A percentile compares a stretch with the other conserved stretches of the same genome.
phyloP scores from a whole-genome alignment of 2,329 filamentous ascomycete species.

The Scolecobasidium constrictum region DNA sequence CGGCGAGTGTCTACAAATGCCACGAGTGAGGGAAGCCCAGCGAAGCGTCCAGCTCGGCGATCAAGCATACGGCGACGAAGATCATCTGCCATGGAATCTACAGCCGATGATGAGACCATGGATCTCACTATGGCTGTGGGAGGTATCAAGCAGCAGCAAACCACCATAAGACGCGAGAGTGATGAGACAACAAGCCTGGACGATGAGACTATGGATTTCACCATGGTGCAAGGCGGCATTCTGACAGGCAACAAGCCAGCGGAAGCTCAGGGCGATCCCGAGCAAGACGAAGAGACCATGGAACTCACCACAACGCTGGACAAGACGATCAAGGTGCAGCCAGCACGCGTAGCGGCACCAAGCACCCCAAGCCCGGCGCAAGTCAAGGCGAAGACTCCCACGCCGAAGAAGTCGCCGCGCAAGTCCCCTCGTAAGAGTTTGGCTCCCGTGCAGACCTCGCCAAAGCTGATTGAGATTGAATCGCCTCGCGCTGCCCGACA shows the following conservation, averaged over 20 bases:
- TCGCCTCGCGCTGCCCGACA: neutral
- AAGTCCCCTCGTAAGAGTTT: slow-evolving; percentile 8
- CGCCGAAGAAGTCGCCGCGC: slow-evolving; percentile 6
- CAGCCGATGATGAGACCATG: slow-evolving; percentile 24
- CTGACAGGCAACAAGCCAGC: slow-evolving; percentile 13
- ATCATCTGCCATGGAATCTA: slow-evolving; percentile 6
- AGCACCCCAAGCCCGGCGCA: neutral
- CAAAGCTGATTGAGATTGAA: neutral
- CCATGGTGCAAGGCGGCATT: slow-evolving; percentile 26
- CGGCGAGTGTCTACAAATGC: slow-evolving; percentile 9
- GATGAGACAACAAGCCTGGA: slow-evolving; percentile 5
- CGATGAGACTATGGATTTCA: slow-evolving; percentile 29
- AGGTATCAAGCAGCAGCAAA: slow-evolving; percentile 19
- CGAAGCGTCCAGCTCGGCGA: slow-evolving; percentile 6
- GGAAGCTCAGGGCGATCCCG: neutral
- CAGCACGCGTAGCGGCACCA: slow-evolving; percentile 13
- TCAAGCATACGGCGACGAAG: slow-evolving; percentile 8
- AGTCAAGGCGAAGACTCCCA: slow-evolving; percentile 4
- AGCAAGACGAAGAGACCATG: slow-evolving; percentile 40
- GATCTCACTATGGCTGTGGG: slow-evolving; percentile 28
- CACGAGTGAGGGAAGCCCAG: slow-evolving; percentile 7
- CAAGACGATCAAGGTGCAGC: slow-evolving; percentile 33
- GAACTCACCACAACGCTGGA: slow-evolving; percentile 39
- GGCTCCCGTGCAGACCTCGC: neutral
- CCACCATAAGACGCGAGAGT: slow-evolving; percentile 16